Base-by-base conservation (phyloP, 176 grass and related monocot species). In the Cenchrus fungigraminus region DNA sequence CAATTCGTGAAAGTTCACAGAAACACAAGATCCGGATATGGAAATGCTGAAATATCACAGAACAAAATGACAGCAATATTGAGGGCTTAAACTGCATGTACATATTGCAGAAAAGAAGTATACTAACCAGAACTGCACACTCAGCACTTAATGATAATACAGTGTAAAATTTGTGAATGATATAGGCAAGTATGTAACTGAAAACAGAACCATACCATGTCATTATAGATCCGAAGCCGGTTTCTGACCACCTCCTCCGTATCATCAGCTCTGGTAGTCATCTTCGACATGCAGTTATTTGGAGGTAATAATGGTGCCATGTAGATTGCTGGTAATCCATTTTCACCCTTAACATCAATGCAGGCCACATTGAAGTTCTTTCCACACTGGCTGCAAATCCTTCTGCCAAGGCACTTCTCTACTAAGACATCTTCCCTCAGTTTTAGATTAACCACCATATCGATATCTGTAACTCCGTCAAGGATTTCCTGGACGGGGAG, bases 381-480 rank as follows among this genome's bases (percentile, higher is more conserved):
- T 15, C 94, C 91, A 79, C 97, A 99, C 72, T 99, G 71, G 76
- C 61, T 57, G n/a, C 97, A 99, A 74, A 88, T 96, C 52, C 97
- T 89, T 90, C 97, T 89, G 31, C 97, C 97, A 34, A 99, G 91
- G 88, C 97, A 99, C 71, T 99, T 99, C 63, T 96, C 91, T 67
- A 96, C 59, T 71, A 99, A 77, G 22, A 99, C 86, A 73, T 99
- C 93, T 91, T 99, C 91, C 82, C 93, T 92, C 75, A 99, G 84
- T 87, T 99, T 99, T 71, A 99, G 86, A 84, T 99, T 99, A 65
- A 99, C 88, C 2, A 99, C 97, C 84, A 99, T 94, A 77, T 99
- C 97, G 73, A 99, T 94, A 32, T 99, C 91, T 0, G 89, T 91
- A 78, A 96, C 90, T 16, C 84, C 94, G 6, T 92, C 91, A 69